Base-by-base conservation (phyloP, 2,329 filamentous ascomycete genomes). In the Xylariaceae sp. region DNA sequence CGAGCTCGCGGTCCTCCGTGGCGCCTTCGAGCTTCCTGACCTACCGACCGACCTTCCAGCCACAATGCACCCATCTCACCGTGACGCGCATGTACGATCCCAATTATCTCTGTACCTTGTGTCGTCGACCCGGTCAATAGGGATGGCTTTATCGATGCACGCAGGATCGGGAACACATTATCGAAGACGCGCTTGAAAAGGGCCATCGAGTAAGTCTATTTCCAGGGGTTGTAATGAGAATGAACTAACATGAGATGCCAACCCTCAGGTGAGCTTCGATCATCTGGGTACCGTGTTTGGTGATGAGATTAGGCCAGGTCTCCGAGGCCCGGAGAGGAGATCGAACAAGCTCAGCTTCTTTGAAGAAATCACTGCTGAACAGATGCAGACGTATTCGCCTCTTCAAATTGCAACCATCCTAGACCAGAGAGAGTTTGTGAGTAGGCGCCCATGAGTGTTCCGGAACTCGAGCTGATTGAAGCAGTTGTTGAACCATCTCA, bases 61-160 rank as follows among this genome's bases (percentile, higher is more conserved):
- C 70, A 9, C n/a, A n/a, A 19, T 92, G 90, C 72, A 89, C 85
- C 2, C 90, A 93, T 68, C 74, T 86, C 41, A 86, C 81, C 53
- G 87, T 92, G 81, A 83, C 85, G 8, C 84, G 88, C 24, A 72
- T 91, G 40, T 90, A 87, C 65, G 82, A 81, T 29, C 56, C 74
- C 17, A 69, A 78, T 24, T 71, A 78, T 43, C 67, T 71, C 16
- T 95, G 91, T 73, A 74, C 79, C 6, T 68, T 79, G 21, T 95
- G 91, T 66, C 75, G 76, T 34, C 74, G 75, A 36, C 71, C 73
- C 1, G 83, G 87, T 0, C 74, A 79, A 14, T 78, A 87, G 50
- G 89, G 89, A 23, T 95, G 88, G 84, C 75, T 95, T 19, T 95
- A 91, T 71, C 79, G 82, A 57, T 95, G 91, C 72, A 56, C 68